Evolutionary conservation across 176 grass and related monocot genomes (phyloP), one percentile per base, ranked within the genome.

Genomic region (Raddia distichophylla): DNA sequence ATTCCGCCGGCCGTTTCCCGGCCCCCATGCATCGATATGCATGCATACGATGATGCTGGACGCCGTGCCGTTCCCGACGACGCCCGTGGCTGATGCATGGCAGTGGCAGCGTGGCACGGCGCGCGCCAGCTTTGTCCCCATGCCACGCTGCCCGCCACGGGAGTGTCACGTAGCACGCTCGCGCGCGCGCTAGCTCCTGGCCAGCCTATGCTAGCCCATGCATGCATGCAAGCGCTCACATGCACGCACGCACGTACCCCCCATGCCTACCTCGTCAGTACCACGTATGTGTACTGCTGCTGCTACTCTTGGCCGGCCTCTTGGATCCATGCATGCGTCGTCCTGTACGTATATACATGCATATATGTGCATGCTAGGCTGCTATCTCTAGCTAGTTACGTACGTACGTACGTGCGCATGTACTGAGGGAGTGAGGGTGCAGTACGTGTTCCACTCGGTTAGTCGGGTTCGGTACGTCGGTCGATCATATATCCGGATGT

Each of bases 31-130:
- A 27, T 27, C 27, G 27, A 27, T 27, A 27, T 27, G 27, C 27
- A 27, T 27, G 27, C 27, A 27, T 27, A 27, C 27, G 27, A 27
- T 27, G 27, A 27, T 27, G 27, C 27, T 27, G 27, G 27, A 27
- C 27, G 27, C 27, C 52, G 77, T 42, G 77, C 17, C 46, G 60
- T 37, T 78, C 63, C 77, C 34, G 63, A 67, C 77, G 62, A 45
- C 77, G 62, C 77, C 62, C 49, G 63, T 67, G 63, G 47, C 49
- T 63, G 63, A 55, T 42, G 7, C 64, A 10, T n/a, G 62, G 18
- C 35, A 14, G 55, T 74, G 71, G 50, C 51, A 74, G 51, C 15
- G 69, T 50, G 45, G 45, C 43, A 9, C 37, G 37, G 37, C 37
- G 37, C 37, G 37, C 1, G 37, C 37, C 37, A 3, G 37, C 37